These are phyloP conservation scores for Elsinoe batatas DNA, from an alignment of 2,329 filamentous ascomycete species.

Conservation along the genomic window DNA sequence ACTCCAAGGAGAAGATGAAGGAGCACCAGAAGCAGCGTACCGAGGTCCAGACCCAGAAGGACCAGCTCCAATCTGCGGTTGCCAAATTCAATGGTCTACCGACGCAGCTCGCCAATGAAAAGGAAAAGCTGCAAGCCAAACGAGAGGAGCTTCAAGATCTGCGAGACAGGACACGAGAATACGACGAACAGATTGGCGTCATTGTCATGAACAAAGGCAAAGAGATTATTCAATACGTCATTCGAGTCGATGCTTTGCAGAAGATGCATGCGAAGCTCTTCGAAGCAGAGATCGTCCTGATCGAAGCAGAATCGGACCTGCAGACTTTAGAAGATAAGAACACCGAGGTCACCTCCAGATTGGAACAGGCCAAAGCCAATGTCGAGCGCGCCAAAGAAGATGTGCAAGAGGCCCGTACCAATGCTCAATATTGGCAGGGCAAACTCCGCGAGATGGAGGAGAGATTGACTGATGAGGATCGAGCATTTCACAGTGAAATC, in stretches of 20 bases:
- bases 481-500: conserved; percentile 19
- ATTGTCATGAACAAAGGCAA: conserved; percentile 26
- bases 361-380: conserved; percentile 39
- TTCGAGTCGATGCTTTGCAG: conserved; percentile 53
- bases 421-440: conserved; percentile 16
- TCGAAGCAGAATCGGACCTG: conserved; percentile 78
- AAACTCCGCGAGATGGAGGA: conserved; percentile 18
- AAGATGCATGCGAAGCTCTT: conserved; percentile 53
- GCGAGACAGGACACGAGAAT: conserved; percentile 39
- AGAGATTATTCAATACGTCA: conserved; percentile 45
- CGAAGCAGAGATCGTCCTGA: conserved; percentile 57
- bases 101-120: conserved; percentile 54
- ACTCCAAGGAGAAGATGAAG: conserved; percentile 18
- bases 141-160: conserved; percentile 33
- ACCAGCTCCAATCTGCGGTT: conserved; percentile 39
- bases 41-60: conserved; percentile 40
- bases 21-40: conserved; percentile 56
- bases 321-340: conserved; percentile 59
- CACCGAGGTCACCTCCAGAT: conserved; percentile 43
- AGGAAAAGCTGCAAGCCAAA: conserved; percentile 37
- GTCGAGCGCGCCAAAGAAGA: conserved; percentile 31
- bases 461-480: conserved; percentile 21
- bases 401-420: conserved; percentile 4
- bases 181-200: conserved; percentile 33
- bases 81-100: conserved; percentile 59